Conservation (phyloP, 2,329 filamentous ascomycete species). For the Phyllosticta ampelicida region DNA sequence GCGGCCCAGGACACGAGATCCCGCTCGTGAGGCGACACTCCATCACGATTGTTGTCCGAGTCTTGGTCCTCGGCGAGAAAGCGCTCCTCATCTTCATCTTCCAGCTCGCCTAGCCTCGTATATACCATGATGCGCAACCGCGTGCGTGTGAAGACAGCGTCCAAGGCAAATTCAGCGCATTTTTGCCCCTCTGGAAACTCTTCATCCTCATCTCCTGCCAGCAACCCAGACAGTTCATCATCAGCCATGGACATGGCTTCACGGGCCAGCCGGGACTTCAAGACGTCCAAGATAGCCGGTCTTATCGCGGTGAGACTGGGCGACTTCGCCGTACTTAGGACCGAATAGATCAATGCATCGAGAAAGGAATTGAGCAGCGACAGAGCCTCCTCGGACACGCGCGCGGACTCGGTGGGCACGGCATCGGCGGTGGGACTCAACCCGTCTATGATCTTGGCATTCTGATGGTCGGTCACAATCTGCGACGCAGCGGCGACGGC, state of each 20-base stretch:
- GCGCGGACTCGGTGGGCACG: conserved; percentile 47
- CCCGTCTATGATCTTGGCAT: conserved; percentile 59
- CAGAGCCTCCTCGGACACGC: conserved; percentile 64
- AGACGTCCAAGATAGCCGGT: conserved; percentile 71
- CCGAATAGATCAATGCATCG: conserved; percentile 84
- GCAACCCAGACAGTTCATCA: conserved; percentile 77
- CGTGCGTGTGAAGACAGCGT: conserved; percentile 87
- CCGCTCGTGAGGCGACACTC: neutral
- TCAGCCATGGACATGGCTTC: conserved; percentile 76
- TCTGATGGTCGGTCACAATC: conserved; percentile 81
- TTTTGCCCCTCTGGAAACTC: conserved; percentile 26
- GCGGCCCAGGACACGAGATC: conserved; percentile 70
- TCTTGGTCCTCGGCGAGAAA: conserved; percentile 54
- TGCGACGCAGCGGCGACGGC: conserved; percentile 80
- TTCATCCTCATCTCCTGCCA: conserved; percentile 66
- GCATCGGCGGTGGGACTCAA: conserved; percentile 57
- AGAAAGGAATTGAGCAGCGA: conserved; percentile 81
- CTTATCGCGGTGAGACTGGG: conserved; percentile 65
- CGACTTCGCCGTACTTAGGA: conserved; percentile 69
- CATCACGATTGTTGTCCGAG: neutral
- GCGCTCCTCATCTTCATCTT: conserved; percentile 92
- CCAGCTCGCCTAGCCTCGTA: conserved; percentile 88
- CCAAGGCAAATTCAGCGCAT: conserved; percentile 65
- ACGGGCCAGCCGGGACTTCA: conserved; percentile 80
- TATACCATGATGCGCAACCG: conserved; percentile 96